Base-by-base conservation (phyloP, 1,284 basidiomycete species). In the Tilletiopsis washingtonensis region DNA sequence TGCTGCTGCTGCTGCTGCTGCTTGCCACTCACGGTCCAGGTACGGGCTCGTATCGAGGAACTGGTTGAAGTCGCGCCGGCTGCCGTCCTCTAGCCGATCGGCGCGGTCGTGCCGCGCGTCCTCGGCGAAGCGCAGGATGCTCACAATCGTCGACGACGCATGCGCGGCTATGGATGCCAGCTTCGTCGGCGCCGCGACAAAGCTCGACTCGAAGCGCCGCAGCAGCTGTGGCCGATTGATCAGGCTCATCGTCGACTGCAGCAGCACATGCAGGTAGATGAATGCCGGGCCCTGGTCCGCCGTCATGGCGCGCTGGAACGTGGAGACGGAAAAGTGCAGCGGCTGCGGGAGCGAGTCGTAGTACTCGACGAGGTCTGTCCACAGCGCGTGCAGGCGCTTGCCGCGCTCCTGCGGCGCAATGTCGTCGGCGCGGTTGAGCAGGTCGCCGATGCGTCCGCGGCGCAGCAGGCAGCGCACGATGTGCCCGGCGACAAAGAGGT, bases 221-320 rank as follows among this genome's bases (percentile, higher is more conserved):
- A 65, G 53, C 27, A 65, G 42, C 25, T 56, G 51, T 5, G 63
- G 63, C 7, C 63, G 54, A 27, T 66, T 58, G 36, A 66, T 45
- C 43, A 66, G 42, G 3, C 61, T 62, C 32, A 66, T 66, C 15
- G 63, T 66, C 9, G 59, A 61, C 48, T 66, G 63, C 56, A 66
- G 59, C 5, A 66, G 57, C 19, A 63, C 59, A 38, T 66, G 63
- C 44, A 66, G 32, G 32, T 61, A 66, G 17, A 66, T 55, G 25
- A 66, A 66, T 1, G 56, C 63, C 1, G 61, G 48, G 24, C 61
- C 61, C 47, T 64, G 56, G 43, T 64, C 55, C 25, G 56, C 53
- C 25, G 53, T 49, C 2, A 61, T 61, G 17, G 60, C 59, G 41
- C 54, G 52, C 54, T 61, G 55, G 47, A 66, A 66, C 5, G 59